These are phyloP conservation scores for Aspergillus bombycis DNA, from an alignment of 2,329 filamentous ascomycete genomes.

Conservation along the genomic window DNA sequence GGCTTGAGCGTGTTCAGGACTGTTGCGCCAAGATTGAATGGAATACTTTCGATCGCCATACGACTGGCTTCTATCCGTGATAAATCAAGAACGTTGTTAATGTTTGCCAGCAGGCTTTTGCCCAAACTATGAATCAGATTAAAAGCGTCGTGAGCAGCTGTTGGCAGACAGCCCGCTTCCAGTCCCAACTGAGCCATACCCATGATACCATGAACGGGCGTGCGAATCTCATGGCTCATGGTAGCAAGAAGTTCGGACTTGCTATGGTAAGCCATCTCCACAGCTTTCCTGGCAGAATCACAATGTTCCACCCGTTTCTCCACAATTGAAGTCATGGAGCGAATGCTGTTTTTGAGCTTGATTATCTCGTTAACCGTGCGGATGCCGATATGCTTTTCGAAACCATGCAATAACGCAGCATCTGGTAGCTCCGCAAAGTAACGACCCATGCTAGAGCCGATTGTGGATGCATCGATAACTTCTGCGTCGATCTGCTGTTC, in stretches of 20 bases:
- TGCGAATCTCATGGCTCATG: conserved; percentile 36
- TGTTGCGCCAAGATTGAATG: conserved; percentile 85
- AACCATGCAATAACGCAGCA: neutral
- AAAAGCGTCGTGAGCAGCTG: conserved; percentile 79
- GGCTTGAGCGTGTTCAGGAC: conserved; percentile 95
- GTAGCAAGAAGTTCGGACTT: conserved; percentile 94
- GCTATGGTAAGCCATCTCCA: conserved; percentile 91
- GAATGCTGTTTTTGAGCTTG: neutral
- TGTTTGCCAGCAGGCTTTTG: conserved; percentile 91
- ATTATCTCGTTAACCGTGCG: neutral
- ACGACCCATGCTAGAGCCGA: neutral
- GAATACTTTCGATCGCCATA: conserved; percentile 96
- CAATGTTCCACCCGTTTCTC: neutral
- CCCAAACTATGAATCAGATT: conserved; percentile 69
- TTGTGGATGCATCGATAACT: neutral
- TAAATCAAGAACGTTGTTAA: conserved; percentile 73
- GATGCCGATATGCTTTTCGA: neutral
- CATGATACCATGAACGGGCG: conserved; percentile 91
- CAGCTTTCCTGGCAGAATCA: conserved; percentile 63
- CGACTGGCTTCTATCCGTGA: conserved; percentile 83
- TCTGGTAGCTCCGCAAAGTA: neutral
- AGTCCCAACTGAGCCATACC: conserved; percentile 93
- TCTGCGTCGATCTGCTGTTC: neutral
- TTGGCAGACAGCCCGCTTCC: conserved; percentile 86
- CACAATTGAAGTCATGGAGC: neutral